Percentiles rank a stretch among this genome's conserved stretches.
Evolutionary conservation across 139 green algal genomes (phyloP).

Genomic region (Chlamydomonas sp.): DNA sequence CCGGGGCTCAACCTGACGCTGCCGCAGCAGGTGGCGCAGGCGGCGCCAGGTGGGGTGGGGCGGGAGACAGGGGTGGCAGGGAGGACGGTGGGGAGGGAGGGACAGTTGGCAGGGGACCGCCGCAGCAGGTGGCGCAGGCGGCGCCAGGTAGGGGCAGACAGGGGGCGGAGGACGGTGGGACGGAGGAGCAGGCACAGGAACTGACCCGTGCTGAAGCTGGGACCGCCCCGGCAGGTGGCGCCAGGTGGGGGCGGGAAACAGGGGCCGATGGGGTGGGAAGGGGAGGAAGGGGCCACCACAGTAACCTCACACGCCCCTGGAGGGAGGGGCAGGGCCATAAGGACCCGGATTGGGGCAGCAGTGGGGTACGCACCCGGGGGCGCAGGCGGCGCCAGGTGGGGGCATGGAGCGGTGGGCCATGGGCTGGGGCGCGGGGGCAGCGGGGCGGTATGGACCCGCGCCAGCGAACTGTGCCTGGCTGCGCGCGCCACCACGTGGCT

Average conservation of each 20-base stretch:
- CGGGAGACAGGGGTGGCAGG: background rate
- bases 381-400: background rate
- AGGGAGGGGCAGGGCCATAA: no score
- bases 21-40: slow-evolving; percentile 1
- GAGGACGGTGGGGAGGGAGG: background rate
- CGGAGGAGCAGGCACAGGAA: background rate
- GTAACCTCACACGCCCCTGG: background rate
- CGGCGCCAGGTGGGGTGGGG: background rate
- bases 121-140: background rate
- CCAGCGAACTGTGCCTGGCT: no score
- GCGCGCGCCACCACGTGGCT: background rate
- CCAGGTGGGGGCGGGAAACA: background rate
- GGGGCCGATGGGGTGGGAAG: background rate
- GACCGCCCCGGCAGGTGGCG: slow-evolving; percentile 13
- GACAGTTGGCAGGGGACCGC: background rate
- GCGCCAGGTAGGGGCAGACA: background rate
- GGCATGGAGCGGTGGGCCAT: background rate
- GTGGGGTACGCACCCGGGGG: no score
- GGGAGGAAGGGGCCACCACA: background rate
- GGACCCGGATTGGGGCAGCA: no score
- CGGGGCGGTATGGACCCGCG: no score
- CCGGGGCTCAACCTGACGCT: slow-evolving; percentile 49
- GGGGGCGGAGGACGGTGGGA: background rate
- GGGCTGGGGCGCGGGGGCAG: no score
- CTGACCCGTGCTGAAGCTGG: background rate